A percentile compares a stretch with the other conserved stretches of the same genome.
These are phyloP conservation scores for Cryptosporidium ryanae DNA, from an alignment of 169 alveolate species.

Conservation along the genomic window DNA sequence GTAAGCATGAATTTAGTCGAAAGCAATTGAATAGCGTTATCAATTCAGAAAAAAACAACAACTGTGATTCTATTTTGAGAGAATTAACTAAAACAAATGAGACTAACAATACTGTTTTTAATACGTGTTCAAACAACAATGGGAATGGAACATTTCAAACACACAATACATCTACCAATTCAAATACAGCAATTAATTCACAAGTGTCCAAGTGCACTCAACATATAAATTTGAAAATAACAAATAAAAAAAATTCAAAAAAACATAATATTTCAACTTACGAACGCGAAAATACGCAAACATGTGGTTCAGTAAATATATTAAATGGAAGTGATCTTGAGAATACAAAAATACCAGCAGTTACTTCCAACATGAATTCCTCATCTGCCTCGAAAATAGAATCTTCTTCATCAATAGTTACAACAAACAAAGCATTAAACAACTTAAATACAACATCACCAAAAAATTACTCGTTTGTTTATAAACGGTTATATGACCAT, in stretches of 20 bases:
- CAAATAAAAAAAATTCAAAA: background rate
- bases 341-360: conserved; percentile 1
- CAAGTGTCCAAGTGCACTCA: too few relatives aligned
- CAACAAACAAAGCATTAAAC: background rate
- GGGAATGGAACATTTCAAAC: background rate
- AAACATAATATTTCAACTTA: conserved; percentile 7
- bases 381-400: background rate
- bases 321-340: conserved; percentile 32
- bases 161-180: background rate
- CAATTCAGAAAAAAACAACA: background rate
- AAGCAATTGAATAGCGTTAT: background rate
- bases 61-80: background rate
- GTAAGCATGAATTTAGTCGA: background rate
- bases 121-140: background rate
- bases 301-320: conserved; percentile 16
- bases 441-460: conserved; percentile 1
- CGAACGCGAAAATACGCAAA: conserved; percentile 41
- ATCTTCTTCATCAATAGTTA: background rate
- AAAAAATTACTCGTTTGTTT: conserved; percentile 55
- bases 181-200: background rate
- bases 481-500: conserved; percentile 83
- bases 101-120: background rate
- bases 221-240: background rate
- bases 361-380: background rate
- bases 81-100: background rate